phyloP scores from a whole-genome alignment of 2,329 filamentous ascomycete genomes.

The Chaetothyriales sp. region DNA sequence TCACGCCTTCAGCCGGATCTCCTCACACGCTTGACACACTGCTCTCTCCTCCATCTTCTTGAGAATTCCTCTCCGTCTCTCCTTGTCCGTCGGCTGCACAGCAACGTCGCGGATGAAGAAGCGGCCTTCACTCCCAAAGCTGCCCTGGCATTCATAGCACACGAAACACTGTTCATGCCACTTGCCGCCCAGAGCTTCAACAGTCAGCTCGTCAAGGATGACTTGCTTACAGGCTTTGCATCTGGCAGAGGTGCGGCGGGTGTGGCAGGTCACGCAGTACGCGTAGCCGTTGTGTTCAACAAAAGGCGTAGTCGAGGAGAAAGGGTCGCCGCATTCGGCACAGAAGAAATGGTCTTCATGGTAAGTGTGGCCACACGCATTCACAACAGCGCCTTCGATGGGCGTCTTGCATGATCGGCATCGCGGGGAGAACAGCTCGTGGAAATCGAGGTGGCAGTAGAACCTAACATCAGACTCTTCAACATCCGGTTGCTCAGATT shows the following conservation, averaged over 20 bases:
- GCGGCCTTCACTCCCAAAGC: conserved; percentile 43
- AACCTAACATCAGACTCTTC: conserved; percentile 50
- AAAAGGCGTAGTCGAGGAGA: conserved; percentile 54
- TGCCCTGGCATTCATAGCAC: conserved; percentile 51
- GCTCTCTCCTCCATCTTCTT: conserved; percentile 36
- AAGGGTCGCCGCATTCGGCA: conserved; percentile 84
- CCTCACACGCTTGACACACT: conserved; percentile 48
- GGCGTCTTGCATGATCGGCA: conserved; percentile 95
- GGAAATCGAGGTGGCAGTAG: conserved; percentile 97
- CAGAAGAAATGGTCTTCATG: conserved; percentile 98
- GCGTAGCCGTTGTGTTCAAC: conserved; percentile 96
- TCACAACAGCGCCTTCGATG: conserved; percentile 85
- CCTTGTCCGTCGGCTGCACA: conserved; percentile 29
- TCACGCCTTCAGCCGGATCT: conserved; percentile 44
- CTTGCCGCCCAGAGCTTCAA: conserved; percentile 75
- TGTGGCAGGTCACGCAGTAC: conserved; percentile 90
- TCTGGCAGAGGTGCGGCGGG: conserved; percentile 75
- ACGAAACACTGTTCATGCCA: conserved; percentile 91
- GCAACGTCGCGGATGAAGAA: conserved; percentile 47
- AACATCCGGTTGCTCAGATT: conserved; percentile 40
- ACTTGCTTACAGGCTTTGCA: conserved; percentile 72
- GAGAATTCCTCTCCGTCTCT: conserved; percentile 29
- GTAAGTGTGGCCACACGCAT: conserved; percentile 90
- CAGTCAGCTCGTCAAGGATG: conserved; percentile 78
- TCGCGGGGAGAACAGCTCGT: conserved; percentile 79